A percentile compares a stretch with the other conserved stretches of the same genome.
Evolutionary conservation across 2,329 filamentous ascomycete species (phyloP).

Genomic region (Aureobasidium mangrovei): DNA sequence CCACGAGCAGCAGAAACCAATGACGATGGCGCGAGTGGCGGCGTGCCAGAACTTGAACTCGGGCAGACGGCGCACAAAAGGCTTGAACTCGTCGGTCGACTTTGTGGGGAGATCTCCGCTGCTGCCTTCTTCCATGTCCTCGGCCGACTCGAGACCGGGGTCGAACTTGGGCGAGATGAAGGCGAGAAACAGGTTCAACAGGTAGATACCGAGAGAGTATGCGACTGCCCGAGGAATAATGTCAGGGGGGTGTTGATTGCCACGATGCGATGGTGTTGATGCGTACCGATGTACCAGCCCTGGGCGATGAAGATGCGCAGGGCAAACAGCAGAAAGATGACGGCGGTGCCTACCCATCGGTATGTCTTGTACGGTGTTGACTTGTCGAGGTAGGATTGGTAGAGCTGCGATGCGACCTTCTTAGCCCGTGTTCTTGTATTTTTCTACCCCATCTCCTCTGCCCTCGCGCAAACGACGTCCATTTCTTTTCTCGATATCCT

Average conservation of each 20-base stretch:
- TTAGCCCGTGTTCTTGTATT: neutral
- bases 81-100: slow-evolving; percentile 93
- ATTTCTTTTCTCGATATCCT: neutral
- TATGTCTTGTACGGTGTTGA: slow-evolving; percentile 84
- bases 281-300: slow-evolving; percentile 94
- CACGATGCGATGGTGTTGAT: neutral
- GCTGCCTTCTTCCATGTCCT: slow-evolving; percentile 85
- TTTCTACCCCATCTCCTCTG: neutral
- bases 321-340: slow-evolving; percentile 71
- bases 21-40: slow-evolving; percentile 75
- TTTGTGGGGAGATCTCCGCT: slow-evolving; percentile 69
- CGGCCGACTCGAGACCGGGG: slow-evolving; percentile 88
- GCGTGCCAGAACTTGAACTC: slow-evolving; percentile 99
- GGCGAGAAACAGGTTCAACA: slow-evolving; percentile 96
- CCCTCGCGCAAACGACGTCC: neutral
- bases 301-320: slow-evolving; percentile 83
- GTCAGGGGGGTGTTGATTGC: neutral
- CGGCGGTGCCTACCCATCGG: slow-evolving; percentile 79
- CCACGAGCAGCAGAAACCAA: slow-evolving; percentile 84
- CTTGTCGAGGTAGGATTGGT: slow-evolving; percentile 89
- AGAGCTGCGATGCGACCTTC: slow-evolving; percentile 55
- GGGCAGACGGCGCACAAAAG: slow-evolving; percentile 88
- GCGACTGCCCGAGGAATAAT: slow-evolving; percentile 54
- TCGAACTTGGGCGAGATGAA: slow-evolving; percentile 99
- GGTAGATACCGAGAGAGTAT: slow-evolving; percentile 96